These are phyloP conservation scores for Trebouxia sp. DNA, from an alignment of 139 green algal genomes.

Conservation along the genomic window DNA sequence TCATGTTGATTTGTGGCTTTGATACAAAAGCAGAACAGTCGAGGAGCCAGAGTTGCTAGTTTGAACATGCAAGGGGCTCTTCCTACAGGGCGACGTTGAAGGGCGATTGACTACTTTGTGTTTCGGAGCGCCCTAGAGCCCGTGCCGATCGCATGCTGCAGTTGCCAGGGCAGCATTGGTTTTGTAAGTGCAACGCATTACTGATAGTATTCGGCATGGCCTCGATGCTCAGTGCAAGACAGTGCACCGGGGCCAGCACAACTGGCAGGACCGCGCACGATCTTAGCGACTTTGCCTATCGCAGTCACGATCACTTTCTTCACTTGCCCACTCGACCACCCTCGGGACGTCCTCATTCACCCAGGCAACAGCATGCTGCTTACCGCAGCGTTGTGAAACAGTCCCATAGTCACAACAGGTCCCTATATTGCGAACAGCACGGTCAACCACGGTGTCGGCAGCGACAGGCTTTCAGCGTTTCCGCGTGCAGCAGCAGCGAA, in stretches of 20 bases:
- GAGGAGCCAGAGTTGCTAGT: no score
- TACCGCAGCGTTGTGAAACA: no score
- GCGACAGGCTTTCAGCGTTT: not conserved
- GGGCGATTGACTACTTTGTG: no score
- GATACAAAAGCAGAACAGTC: no score
- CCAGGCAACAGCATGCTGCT: no score
- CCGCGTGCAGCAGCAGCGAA: not conserved
- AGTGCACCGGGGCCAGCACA: constrained; percentile 4
- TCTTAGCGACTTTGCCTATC: not conserved
- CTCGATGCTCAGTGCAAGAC: not conserved
- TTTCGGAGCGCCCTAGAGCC: not conserved
- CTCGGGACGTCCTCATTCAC: no score
- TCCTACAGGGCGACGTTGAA: no score
- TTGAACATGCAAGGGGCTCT: no score
- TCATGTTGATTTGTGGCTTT: no score
- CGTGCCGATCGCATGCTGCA: not conserved
- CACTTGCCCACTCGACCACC: not conserved
- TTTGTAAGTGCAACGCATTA: not conserved
- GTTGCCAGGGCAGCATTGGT: not conserved
- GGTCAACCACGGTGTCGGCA: not conserved
- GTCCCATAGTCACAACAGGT: no score
- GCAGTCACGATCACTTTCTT: not conserved
- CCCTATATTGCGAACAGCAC: not conserved
- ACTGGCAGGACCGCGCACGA: not conserved
- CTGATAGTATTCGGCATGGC: no score